Evolutionary conservation across 352 stramenopile genomes (phyloP), one percentile per base, ranked within the genome.

Genomic region (Thraustochytrium sp.): DNA sequence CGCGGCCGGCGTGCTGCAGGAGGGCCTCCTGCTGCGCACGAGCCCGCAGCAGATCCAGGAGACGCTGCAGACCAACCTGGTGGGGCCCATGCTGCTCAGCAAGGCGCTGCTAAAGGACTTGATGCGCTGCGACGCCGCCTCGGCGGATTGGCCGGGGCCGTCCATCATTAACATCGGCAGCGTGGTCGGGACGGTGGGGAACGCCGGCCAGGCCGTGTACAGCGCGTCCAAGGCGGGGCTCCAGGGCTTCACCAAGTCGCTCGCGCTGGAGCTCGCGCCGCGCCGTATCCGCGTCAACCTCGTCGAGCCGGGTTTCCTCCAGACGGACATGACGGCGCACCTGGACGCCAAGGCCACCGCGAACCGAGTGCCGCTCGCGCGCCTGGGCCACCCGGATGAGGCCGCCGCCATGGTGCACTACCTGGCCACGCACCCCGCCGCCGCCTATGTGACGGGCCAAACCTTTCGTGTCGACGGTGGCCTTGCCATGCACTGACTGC

Each of bases 231-330:
- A 96, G 82, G 88, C 90, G 21, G 92, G 87, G 8, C 88, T 96
- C 2, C 77, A 88, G 13, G 91, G 91, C 23, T 87, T 93, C 51
- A 95, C 90, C 61, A 92, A 89, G 82, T 91, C 91, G 62, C 87
- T 94, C 49, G 91, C 91, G 40, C 94, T 93, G 61, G 92, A 96
- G 83, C 88, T 96, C 16, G 91, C 91, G 29, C 90, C 86, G 59
- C 90, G 91, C 34, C 92, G 93, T 64, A 93, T 96, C 78, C 90
- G 92, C 37, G 91, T 96, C 34, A 96, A 96, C 82, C 85, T 95
- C 18, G 90, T 96, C 1, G 92, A 94, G 83, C 92, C 92, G 0
- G 92, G 92, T 11, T 95, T 93, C 86, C 92, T 96, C 54, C 76
- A 84, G 13, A 96, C 92, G 0, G 89, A 93, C 77, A 95, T 96